Evolutionary conservation across 2,329 filamentous ascomycete genomes (phyloP).

Genomic region (Aspergillus quadrilineatus): DNA sequence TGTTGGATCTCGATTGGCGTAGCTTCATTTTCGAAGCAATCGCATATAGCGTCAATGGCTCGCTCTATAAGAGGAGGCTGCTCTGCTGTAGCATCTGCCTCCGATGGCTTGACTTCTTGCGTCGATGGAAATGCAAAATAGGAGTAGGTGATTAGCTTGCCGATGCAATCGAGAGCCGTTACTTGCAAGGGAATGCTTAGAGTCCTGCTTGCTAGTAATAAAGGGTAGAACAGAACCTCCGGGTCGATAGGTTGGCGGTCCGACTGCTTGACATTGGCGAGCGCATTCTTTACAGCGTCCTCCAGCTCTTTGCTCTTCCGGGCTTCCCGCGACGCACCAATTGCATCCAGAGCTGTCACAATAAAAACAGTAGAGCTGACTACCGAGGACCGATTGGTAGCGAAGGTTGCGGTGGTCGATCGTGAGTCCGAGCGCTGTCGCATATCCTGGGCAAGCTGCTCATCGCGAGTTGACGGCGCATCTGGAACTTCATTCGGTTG

Average conservation of each 20-base stretch:
- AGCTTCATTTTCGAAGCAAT: constrained; percentile 96
- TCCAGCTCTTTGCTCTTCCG: constrained; percentile 79
- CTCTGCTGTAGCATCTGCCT: constrained; percentile 27
- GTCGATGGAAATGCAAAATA: constrained; percentile 79
- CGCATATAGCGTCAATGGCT: constrained; percentile 98
- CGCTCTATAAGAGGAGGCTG: constrained; percentile 84
- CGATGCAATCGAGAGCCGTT: constrained; percentile 92
- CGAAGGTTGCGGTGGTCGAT: constrained; percentile 56
- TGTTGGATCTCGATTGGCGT: constrained; percentile 90
- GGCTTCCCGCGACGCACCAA: constrained; percentile 87
- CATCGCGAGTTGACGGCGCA: constrained; percentile 24
- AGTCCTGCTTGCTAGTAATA: constrained; percentile 85
- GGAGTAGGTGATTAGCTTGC: constrained; percentile 97
- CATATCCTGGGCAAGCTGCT: constrained; percentile 22
- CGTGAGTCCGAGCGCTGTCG: constrained; percentile 60
- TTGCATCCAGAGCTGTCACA: constrained; percentile 86
- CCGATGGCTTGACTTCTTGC: constrained; percentile 24
- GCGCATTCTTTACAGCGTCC: constrained; percentile 76
- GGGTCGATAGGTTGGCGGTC: constrained; percentile 81
- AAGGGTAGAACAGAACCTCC: constrained; percentile 84
- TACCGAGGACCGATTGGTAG: constrained; percentile 57
- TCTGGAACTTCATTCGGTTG: constrained; percentile 18
- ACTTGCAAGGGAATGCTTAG: constrained; percentile 83
- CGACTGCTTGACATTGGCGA: constrained; percentile 81
- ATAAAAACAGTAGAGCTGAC: constrained; percentile 97